Conservation (phyloP, 768 basidiomycete genomes). For the Suillus occidentalis region DNA sequence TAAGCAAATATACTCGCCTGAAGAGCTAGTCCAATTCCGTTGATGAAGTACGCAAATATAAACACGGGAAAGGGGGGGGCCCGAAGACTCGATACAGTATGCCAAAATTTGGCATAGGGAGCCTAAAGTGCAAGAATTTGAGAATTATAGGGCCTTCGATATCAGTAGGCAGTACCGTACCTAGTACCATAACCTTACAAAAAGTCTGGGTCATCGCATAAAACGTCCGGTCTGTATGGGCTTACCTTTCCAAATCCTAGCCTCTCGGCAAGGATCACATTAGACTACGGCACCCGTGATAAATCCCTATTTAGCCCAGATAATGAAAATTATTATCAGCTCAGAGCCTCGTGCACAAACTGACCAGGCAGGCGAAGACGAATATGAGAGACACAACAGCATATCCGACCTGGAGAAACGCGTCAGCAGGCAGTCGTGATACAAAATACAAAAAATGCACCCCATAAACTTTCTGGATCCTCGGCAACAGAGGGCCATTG, state of each 20-base stretch:
- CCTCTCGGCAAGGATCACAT: conserved; percentile 45
- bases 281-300: conserved; percentile 44
- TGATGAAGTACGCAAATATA: conserved; percentile 45
- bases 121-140: conserved; percentile 34
- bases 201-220: neutral
- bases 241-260: conserved; percentile 44
- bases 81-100: conserved; percentile 53
- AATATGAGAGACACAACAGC: conserved; percentile 43
- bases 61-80: conserved; percentile 68
- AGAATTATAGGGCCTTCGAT: neutral
- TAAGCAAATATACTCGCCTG: conserved; percentile 31
- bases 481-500: conserved; percentile 39
- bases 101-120: conserved; percentile 52
- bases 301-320: conserved; percentile 35
- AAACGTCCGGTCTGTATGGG: neutral
- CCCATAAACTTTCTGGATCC: conserved; percentile 37
- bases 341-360: conserved; percentile 11
- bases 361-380: conserved; percentile 39
- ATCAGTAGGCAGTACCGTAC: conserved; percentile 27
- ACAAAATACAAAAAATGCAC: conserved; percentile 19
- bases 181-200: conserved; percentile 41
- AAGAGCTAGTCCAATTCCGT: conserved; percentile 51
- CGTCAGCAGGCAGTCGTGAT: neutral
- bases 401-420: conserved; percentile 34
- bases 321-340: neutral